Conservation (phyloP, 768 basidiomycete species). For the Nidularia sp. region DNA sequence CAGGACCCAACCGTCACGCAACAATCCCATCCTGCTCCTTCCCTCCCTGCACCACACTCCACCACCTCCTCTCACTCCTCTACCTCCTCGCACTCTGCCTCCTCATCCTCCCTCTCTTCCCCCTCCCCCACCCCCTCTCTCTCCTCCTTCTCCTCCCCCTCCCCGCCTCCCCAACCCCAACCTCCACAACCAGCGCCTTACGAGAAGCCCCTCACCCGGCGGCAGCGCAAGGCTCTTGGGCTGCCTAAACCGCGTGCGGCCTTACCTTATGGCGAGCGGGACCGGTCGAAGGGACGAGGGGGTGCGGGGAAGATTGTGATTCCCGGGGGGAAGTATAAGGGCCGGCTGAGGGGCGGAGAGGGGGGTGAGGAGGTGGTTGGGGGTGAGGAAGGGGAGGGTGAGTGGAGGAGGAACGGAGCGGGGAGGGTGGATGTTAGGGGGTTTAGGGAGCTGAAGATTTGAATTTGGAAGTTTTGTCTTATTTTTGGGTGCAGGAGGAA, state of each 20-base stretch:
- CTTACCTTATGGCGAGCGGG: conserved; percentile 15
- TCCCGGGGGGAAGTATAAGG: conserved; percentile 46
- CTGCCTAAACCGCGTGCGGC: conserved; percentile 44
- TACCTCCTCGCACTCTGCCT: conserved; percentile 7
- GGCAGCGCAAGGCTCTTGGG: conserved; percentile 57
- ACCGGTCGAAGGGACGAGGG: conserved; percentile 2
- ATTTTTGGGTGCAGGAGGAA: no score
- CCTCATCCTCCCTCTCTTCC: conserved; percentile 1
- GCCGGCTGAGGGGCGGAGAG: conserved; percentile 9
- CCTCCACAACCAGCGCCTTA: not conserved
- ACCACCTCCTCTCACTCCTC: no score
- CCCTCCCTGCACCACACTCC: no score
- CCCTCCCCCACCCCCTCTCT: conserved; percentile 9
- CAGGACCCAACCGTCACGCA: not conserved
- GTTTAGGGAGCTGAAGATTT: conserved; percentile 75
- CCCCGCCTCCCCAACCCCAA: conserved; percentile 13
- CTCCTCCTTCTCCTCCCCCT: conserved; percentile 12
- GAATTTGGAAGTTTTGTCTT: no score
- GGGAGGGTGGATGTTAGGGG: conserved; percentile 75
- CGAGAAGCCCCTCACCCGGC: conserved; percentile 43
- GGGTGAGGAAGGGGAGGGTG: conserved; percentile 25
- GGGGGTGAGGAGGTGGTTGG: conserved; percentile 10
- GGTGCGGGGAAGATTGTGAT: conserved; percentile 60
- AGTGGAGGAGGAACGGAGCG: conserved; percentile 66
- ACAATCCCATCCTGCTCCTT: no score